phyloP scores from a whole-genome alignment of 1,284 basidiomycete species.

The Heterobasidion irregulare region DNA sequence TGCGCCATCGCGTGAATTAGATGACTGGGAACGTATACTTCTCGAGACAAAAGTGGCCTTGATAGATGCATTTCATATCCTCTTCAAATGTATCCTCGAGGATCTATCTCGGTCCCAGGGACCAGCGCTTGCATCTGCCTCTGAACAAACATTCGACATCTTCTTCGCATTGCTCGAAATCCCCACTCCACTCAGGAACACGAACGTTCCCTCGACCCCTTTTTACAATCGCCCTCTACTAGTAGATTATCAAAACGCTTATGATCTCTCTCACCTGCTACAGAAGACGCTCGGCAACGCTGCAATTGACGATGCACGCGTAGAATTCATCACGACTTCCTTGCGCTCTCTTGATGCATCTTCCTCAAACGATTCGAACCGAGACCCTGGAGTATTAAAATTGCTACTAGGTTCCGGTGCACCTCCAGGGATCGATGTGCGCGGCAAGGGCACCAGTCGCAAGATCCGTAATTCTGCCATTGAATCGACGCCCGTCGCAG shows the following conservation, averaged over 20 bases:
- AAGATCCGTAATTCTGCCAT: not conserved
- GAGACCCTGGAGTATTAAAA: slow-evolving; percentile 45
- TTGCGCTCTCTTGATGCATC: slow-evolving; percentile 30
- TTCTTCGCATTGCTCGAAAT: slow-evolving; percentile 50
- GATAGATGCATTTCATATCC: slow-evolving; percentile 56
- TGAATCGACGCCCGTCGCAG: slow-evolving; percentile 6
- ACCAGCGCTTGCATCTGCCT: slow-evolving; percentile 30
- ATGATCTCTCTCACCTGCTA: slow-evolving; percentile 46
- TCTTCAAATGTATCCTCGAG: slow-evolving; percentile 40
- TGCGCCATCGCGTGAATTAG: slow-evolving; percentile 24
- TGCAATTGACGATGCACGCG: slow-evolving; percentile 43
- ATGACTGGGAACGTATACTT: slow-evolving; percentile 63
- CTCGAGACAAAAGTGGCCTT: slow-evolving; percentile 65
- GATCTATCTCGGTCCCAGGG: slow-evolving; percentile 36
- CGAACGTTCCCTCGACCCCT: slow-evolving; percentile 28
- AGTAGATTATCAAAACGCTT: slow-evolving; percentile 61
- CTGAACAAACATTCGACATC: slow-evolving; percentile 47
- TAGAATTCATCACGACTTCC: slow-evolving; percentile 46
- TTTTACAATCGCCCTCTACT: slow-evolving; percentile 61
- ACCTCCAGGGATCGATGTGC: slow-evolving; percentile 35
- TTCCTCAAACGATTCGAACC: slow-evolving; percentile 15
- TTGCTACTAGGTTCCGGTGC: slow-evolving; percentile 52
- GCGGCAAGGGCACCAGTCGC: slow-evolving; percentile 15
- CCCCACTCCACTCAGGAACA: slow-evolving; percentile 17
- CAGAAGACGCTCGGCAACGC: slow-evolving; percentile 32